These are phyloP conservation scores for Camelina laxa DNA, from an alignment of 345 rosid genomes.

Conservation along the genomic window DNA sequence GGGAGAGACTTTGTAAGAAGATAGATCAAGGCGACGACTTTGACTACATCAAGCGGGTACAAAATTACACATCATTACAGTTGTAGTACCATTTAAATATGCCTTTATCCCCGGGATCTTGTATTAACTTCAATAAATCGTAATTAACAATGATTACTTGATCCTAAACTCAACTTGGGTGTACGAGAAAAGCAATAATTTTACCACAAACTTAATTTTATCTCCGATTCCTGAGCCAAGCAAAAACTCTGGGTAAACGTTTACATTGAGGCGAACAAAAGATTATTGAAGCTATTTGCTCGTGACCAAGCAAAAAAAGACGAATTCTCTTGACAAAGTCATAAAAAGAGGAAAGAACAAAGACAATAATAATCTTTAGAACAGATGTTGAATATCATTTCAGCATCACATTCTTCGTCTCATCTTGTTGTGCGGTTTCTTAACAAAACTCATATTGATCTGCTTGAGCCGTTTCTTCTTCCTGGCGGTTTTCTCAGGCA, in stretches of 20 bases:
- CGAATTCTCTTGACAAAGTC: conserved; percentile 21
- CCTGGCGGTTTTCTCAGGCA: conserved; percentile 93
- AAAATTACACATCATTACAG: conserved; percentile 10
- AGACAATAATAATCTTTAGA: not conserved
- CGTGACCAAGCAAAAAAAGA: conserved; percentile 28
- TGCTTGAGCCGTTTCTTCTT: conserved; percentile 82
- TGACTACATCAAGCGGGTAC: conserved; percentile 7
- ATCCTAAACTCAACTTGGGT: not conserved
- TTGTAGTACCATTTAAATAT: conserved; percentile 2
- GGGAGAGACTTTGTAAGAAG: conserved; percentile 20
- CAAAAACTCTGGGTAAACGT: conserved; percentile 14
- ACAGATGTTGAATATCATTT: conserved; percentile 6
- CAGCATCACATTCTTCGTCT: conserved; percentile 43
- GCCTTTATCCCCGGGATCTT: conserved; percentile 10
- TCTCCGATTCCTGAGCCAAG: not conserved
- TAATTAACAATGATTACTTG: not conserved
- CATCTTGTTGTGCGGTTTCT: conserved; percentile 73
- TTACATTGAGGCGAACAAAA: conserved; percentile 33
- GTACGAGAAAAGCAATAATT: not conserved
- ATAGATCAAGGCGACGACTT: conserved; percentile 24
- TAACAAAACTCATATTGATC: conserved; percentile 87
- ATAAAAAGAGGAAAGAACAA: conserved; percentile 24
- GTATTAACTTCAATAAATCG: not conserved
- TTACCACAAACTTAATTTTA: not conserved
- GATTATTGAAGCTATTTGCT: conserved; percentile 27